These are phyloP conservation scores for Pseudocercospora eumusae DNA, from an alignment of 2,329 filamentous ascomycete genomes.

Conservation along the genomic window DNA sequence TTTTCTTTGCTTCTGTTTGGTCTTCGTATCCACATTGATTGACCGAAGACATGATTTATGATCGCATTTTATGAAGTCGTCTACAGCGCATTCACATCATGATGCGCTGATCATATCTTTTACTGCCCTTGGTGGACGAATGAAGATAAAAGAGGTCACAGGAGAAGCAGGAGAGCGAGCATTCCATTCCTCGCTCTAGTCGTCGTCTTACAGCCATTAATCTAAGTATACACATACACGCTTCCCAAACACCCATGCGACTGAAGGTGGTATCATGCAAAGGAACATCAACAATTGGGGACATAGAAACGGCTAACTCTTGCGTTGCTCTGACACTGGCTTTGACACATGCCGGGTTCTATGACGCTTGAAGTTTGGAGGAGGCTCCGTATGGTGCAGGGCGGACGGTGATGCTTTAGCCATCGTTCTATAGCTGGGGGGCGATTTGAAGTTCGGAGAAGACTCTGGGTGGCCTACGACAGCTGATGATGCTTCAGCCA, in stretches of 20 bases:
- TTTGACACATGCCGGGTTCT: neutral
- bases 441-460: too few relatives aligned
- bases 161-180: neutral
- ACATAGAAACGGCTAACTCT: neutral
- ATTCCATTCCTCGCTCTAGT: neutral
- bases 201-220: neutral
- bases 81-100: too few relatives aligned
- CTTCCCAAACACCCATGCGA: neutral
- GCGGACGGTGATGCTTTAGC: neutral
- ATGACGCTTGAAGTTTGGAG: neutral
- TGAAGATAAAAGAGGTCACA: neutral
- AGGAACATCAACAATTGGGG: neutral
- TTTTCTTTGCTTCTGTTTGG: too few relatives aligned
- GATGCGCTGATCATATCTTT: too few relatives aligned
- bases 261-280: constrained; percentile 4
- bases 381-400: neutral
- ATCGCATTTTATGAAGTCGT: too few relatives aligned
- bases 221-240: constrained; percentile 2
- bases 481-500: neutral
- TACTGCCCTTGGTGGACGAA: too few relatives aligned
- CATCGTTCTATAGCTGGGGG: neutral
- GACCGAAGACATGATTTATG: too few relatives aligned
- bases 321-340: neutral
- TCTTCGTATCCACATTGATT: too few relatives aligned
- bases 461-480: neutral